phyloP scores from a whole-genome alignment of 2,329 filamentous ascomycete species.

The Capronia coronata region DNA sequence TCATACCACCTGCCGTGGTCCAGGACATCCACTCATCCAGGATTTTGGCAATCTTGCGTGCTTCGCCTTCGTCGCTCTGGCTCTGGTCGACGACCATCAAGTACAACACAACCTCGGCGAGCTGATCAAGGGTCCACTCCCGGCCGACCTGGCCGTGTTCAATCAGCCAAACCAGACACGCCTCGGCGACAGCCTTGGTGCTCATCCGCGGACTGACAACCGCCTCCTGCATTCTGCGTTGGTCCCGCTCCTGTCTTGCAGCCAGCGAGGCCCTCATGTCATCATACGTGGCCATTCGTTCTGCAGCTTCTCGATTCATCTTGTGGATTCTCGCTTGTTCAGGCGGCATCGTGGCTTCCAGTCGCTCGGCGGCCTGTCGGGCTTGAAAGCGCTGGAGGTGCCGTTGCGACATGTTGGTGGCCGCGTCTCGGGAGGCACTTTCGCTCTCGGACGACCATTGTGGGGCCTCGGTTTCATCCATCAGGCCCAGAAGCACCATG shows the following conservation, averaged over 20 bases:
- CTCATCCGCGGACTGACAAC: slow-evolving; percentile 29
- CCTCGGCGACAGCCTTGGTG: slow-evolving; percentile 27
- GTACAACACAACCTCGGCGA: slow-evolving; percentile 30
- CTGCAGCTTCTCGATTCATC: slow-evolving; percentile 23
- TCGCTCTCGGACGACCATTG: slow-evolving; percentile 26
- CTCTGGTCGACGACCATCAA: slow-evolving; percentile 29
- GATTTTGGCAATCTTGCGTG: slow-evolving; percentile 26
- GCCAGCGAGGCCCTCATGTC: slow-evolving; percentile 21
- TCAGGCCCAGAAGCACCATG: slow-evolving; percentile 30
- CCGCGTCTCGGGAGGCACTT: slow-evolving; percentile 13
- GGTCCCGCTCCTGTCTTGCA: slow-evolving; percentile 24
- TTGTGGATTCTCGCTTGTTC: slow-evolving; percentile 28
- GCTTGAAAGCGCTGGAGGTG: slow-evolving; percentile 24
- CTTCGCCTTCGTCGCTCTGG: slow-evolving; percentile 15
- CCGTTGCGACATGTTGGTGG: slow-evolving; percentile 11
- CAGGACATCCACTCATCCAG: slow-evolving; percentile 31
- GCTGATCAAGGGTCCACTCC: slow-evolving; percentile 25
- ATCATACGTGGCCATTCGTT: slow-evolving; percentile 19
- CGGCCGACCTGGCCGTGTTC: slow-evolving; percentile 26
- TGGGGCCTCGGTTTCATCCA: slow-evolving; percentile 28
- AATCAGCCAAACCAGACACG: slow-evolving; percentile 29
- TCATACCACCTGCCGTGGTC: slow-evolving; percentile 29
- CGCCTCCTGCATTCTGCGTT: slow-evolving; percentile 28
- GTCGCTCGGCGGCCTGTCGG: slow-evolving; percentile 17
- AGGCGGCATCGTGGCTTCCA: slow-evolving; percentile 30